These are phyloP conservation scores for Nowakowskiella sp. DNA, from an alignment of 192 early-diverging fungal genomes.

Conservation along the genomic window DNA sequence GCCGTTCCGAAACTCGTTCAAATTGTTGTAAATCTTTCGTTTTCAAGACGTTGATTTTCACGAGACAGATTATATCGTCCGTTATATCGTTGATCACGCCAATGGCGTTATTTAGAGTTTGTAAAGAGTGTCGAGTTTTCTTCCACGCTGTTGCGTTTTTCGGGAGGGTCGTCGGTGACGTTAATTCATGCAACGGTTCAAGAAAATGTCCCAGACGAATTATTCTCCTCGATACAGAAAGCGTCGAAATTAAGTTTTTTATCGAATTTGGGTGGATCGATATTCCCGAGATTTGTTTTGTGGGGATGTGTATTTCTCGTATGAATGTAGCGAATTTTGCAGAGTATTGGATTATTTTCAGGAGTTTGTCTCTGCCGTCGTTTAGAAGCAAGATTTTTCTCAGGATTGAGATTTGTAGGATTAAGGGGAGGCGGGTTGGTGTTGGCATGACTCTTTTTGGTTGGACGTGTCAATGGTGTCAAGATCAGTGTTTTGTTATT, in stretches of 20 bases:
- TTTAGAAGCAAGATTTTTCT: conserved; percentile 56
- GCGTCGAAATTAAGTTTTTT: conserved; percentile 50
- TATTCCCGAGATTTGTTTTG: conserved; percentile 12
- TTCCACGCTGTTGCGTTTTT: not conserved
- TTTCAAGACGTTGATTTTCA: conserved; percentile 58
- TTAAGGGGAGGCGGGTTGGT: too few relatives aligned
- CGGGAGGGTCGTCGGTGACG: conserved; percentile 16
- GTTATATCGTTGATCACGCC: conserved; percentile 60
- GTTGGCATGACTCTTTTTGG: too few relatives aligned
- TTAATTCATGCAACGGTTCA: conserved; percentile 52
- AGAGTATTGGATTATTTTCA: conserved; percentile 71
- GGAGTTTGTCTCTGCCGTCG: conserved; percentile 78
- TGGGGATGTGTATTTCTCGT: conserved; percentile 26
- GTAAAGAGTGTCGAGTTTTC: not conserved
- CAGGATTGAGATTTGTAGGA: conserved; percentile 34
- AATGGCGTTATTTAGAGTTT: conserved; percentile 31
- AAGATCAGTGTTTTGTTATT: too few relatives aligned
- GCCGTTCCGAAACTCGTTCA: conserved; percentile 52
- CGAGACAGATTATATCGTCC: conserved; percentile 67
- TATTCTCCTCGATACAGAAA: conserved; percentile 67
- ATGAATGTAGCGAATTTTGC: conserved; percentile 68
- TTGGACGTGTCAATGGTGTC: too few relatives aligned
- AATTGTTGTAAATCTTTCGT: conserved; percentile 33
- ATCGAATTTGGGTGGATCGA: not conserved
- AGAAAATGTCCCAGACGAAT: conserved; percentile 64